A percentile compares a stretch with the other conserved stretches of the same genome.
phyloP scores from a whole-genome alignment of 805 yeast genomes.

The Spencermartinsiella europaea region DNA sequence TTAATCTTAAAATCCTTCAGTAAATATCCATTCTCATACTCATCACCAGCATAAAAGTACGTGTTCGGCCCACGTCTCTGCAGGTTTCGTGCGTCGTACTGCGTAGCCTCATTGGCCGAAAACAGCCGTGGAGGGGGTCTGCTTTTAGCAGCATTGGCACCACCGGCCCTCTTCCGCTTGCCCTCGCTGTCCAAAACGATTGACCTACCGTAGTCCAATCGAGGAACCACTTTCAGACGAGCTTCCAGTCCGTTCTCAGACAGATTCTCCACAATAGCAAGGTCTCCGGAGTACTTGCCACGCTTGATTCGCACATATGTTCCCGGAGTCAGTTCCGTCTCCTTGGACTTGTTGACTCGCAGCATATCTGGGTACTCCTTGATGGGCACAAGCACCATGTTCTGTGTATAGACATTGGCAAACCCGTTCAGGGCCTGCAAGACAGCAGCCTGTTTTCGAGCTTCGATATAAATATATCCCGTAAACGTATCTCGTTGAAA shows the following conservation, averaged over 20 bases:
- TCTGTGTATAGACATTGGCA: conserved; percentile 71
- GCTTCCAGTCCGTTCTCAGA: conserved; percentile 95
- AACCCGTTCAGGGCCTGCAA: conserved; percentile 83
- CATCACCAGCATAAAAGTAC: conserved; percentile 78
- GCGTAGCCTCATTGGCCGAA: conserved; percentile 81
- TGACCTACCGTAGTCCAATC: conserved; percentile 79
- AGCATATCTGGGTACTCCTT: conserved; percentile 90
- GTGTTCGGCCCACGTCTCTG: conserved; percentile 50
- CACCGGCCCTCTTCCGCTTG: conserved; percentile 45
- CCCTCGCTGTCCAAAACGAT: conserved; percentile 43
- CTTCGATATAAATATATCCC: conserved; percentile 92
- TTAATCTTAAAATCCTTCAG: conserved; percentile 82
- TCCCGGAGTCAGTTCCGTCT: conserved; percentile 85
- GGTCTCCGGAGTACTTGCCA: conserved; percentile 88
- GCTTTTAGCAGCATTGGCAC: conserved; percentile 50
- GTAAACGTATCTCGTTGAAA: conserved; percentile 91
- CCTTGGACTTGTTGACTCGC: conserved; percentile 83
- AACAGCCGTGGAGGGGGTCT: conserved; percentile 85
- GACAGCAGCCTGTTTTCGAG: conserved; percentile 88
- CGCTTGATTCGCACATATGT: conserved; percentile 84
- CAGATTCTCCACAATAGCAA: conserved; percentile 87
- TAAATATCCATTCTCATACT: conserved; percentile 82
- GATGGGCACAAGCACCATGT: conserved; percentile 85
- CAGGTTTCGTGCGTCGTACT: conserved; percentile 70
- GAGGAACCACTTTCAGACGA: conserved; percentile 86